Evolutionary conservation across 257 asterid species (phyloP).

Genomic region (Solanum paucissectum): DNA sequence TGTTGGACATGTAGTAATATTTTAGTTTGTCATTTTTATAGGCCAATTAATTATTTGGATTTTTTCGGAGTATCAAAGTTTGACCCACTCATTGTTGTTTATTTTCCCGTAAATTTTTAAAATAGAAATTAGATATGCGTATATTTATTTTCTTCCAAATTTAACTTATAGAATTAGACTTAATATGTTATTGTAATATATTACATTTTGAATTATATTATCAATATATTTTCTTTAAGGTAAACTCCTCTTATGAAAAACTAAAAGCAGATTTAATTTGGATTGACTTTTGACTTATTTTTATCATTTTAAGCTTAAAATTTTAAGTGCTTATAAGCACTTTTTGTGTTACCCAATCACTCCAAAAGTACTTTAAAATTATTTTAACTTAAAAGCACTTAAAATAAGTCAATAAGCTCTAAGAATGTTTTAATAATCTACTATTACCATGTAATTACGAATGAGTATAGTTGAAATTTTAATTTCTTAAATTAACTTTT

Average conservation of each 20-base stretch:
- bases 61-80: not conserved
- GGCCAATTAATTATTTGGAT: not conserved
- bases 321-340: no score
- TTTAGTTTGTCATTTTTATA: not conserved
- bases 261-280: no score
- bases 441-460: not conserved
- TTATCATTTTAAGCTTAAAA: not conserved
- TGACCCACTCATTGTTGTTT: no score
- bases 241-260: not conserved
- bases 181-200: not conserved
- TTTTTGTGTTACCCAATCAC: no score
- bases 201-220: not conserved
- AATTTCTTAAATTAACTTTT: not conserved
- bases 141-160: accelerated
- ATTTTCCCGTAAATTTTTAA: no score
- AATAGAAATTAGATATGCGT: not conserved
- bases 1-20: not conserved
- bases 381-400: not conserved
- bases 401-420: not conserved
- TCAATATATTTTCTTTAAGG: not conserved
- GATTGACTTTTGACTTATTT: not conserved
- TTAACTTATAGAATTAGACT: not conserved
- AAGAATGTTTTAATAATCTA: not conserved
- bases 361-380: not conserved
- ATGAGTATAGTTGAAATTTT: not conserved